A percentile compares a stretch with the other conserved stretches of the same genome.
phyloP scores from a whole-genome alignment of 2,329 filamentous ascomycete genomes.

The Ceratocystis papillata region DNA sequence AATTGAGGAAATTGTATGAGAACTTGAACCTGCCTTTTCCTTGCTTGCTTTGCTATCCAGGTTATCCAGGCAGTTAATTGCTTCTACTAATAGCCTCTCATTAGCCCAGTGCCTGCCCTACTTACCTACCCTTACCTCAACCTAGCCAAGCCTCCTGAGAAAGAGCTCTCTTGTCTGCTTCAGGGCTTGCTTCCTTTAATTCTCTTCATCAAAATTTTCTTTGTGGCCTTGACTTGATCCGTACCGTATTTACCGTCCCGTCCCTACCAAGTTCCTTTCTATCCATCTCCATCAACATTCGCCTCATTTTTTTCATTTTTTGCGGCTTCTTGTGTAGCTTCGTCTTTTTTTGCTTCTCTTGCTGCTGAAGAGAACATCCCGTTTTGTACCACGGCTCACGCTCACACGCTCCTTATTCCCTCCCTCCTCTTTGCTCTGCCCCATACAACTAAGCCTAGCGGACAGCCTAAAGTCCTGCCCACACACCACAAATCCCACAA shows the following conservation, averaged over 20 bases:
- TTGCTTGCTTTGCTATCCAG: not conserved
- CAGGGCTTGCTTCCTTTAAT: conserved; percentile 11
- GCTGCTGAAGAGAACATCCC: not conserved
- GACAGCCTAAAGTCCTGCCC: not conserved
- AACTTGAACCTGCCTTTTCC: not conserved
- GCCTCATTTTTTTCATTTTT: not conserved
- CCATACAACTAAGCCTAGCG: not conserved
- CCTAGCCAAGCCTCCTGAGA: conserved; percentile 2
- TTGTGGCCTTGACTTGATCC: conserved; percentile 9
- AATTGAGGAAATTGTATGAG: not conserved
- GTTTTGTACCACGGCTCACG: not conserved
- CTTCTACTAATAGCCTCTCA: not conserved
- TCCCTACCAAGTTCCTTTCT: not conserved
- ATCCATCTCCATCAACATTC: conserved; percentile 1
- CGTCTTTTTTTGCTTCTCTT: not conserved
- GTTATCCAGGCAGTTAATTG: not conserved
- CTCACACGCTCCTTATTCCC: not conserved
- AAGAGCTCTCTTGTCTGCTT: not conserved
- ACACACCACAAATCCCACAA: conserved; percentile 9
- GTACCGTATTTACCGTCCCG: not conserved
- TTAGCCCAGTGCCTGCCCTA: not conserved
- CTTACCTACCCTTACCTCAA: not conserved
- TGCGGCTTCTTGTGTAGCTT: too few relatives aligned
- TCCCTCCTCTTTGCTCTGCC: conserved; percentile 1
- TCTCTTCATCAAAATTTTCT: conserved; percentile 10